A percentile compares a stretch with the other conserved stretches of the same genome.
These are phyloP conservation scores for Xylaria grammica DNA, from an alignment of 495 filamentous ascomycete genomes.

Conservation along the genomic window DNA sequence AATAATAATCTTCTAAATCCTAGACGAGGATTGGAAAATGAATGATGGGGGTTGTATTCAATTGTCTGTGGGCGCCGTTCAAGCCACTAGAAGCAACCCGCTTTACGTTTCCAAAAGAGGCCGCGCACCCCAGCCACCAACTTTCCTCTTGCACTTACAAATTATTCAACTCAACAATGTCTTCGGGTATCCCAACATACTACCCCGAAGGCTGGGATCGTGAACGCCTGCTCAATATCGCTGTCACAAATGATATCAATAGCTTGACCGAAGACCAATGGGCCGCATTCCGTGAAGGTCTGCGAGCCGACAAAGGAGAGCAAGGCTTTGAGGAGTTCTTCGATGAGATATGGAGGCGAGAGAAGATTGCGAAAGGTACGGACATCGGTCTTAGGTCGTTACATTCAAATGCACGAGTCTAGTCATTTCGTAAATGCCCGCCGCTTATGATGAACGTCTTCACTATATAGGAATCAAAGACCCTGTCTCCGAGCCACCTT, in stretches of 20 bases:
- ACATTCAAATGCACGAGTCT: background rate
- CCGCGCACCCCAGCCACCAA: no score
- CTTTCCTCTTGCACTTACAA: no score
- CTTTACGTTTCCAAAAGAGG: no score
- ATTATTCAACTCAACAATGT: background rate
- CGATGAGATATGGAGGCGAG: conserved; percentile 10
- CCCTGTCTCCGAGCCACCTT: background rate
- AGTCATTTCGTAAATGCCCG: background rate
- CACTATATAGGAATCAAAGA: conserved; percentile 1
- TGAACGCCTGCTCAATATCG: conserved; percentile 8
- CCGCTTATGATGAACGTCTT: background rate
- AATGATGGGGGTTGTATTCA: no score
- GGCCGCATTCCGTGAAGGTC: background rate
- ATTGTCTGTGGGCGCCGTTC: no score
- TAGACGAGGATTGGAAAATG: no score
- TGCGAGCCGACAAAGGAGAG: conserved; percentile 15
- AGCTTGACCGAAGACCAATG: background rate
- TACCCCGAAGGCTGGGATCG: conserved; percentile 15
- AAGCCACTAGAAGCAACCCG: no score
- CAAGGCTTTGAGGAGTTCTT: conserved; percentile 8
- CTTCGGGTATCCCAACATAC: conserved; percentile 10
- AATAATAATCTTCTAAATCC: no score
- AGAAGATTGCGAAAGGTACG: conserved; percentile 1
- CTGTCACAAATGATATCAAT: background rate
- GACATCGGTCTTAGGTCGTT: background rate